phyloP scores from a whole-genome alignment of 2,329 filamentous ascomycete genomes.

The Cylindrodendrum hubeiense region DNA sequence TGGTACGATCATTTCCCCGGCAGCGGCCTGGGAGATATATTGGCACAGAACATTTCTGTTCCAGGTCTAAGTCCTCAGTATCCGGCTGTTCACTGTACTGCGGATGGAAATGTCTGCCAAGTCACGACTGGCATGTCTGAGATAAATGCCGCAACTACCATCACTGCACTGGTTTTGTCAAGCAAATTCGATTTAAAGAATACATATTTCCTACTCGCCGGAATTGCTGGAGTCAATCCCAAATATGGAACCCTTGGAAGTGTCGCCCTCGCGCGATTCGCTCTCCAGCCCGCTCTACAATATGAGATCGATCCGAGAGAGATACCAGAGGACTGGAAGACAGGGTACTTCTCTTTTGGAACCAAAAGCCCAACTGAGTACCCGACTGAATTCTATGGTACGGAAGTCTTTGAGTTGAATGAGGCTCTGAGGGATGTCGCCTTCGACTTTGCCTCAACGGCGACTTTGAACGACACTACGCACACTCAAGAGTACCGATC shows the following conservation, averaged over 20 bases:
- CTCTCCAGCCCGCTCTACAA: conserved; percentile 29
- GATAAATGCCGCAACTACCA: conserved; percentile 32
- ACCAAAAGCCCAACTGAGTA: conserved; percentile 19
- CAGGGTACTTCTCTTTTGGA: conserved; percentile 32
- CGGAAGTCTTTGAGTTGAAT: conserved; percentile 34
- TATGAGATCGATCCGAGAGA: conserved; percentile 33
- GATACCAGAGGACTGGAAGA: conserved; percentile 18
- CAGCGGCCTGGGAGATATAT: conserved; percentile 23
- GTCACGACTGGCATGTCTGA: conserved; percentile 28
- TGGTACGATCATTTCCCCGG: conserved; percentile 22
- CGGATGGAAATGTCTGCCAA: conserved; percentile 24
- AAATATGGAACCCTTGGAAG: conserved; percentile 26
- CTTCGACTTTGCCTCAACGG: conserved; percentile 16
- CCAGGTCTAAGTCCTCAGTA: conserved; percentile 25
- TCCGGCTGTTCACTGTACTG: conserved; percentile 22
- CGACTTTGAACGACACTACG: conserved; percentile 18
- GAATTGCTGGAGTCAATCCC: conserved; percentile 33
- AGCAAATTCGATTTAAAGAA: conserved; percentile 22
- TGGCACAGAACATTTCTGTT: conserved; percentile 15
- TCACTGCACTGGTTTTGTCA: conserved; percentile 20
- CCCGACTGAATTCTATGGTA: conserved; percentile 25
- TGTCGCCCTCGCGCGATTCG: conserved; percentile 28
- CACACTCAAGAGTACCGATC: conserved; percentile 19
- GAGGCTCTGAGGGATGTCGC: conserved; percentile 23
- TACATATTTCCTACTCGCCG: conserved; percentile 32